Percentiles rank a stretch among this genome's conserved stretches.
Evolutionary conservation across 2,329 filamentous ascomycete genomes (phyloP).

Genomic region (Corynespora cassiicola): DNA sequence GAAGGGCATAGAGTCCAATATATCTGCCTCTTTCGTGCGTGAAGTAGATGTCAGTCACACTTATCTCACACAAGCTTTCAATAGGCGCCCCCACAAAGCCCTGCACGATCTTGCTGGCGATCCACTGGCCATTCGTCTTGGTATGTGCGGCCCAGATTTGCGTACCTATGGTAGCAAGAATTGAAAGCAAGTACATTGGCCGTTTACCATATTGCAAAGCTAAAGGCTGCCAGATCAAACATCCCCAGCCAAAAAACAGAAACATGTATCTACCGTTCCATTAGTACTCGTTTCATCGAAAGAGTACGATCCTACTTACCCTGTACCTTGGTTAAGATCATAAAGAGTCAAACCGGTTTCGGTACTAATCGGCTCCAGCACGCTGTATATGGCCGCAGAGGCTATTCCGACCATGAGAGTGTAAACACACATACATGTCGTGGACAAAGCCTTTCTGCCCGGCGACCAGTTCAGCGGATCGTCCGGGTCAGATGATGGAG

Average conservation of each 20-base stretch:
- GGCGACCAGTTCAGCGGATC: slow-evolving; percentile 45
- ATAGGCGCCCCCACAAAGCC: slow-evolving; percentile 58
- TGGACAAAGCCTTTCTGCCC: slow-evolving; percentile 27
- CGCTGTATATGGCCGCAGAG: slow-evolving; percentile 57
- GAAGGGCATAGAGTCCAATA: slow-evolving; percentile 40
- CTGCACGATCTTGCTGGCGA: slow-evolving; percentile 54
- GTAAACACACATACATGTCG: slow-evolving; percentile 53
- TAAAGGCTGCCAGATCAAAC: slow-evolving; percentile 60
- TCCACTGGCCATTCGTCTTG: slow-evolving; percentile 54
- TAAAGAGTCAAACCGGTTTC: slow-evolving; percentile 55
- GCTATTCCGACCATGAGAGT: slow-evolving; percentile 58
- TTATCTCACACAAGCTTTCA: slow-evolving; percentile 57
- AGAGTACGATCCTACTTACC: slow-evolving; percentile 27
- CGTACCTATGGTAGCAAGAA: slow-evolving; percentile 46
- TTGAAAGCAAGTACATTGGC: slow-evolving; percentile 54
- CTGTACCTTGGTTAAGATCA: slow-evolving; percentile 57
- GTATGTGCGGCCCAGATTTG: slow-evolving; percentile 45
- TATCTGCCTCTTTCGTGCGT: slow-evolving; percentile 41
- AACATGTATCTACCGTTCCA: slow-evolving; percentile 53
- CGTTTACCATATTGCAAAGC: slow-evolving; percentile 61
- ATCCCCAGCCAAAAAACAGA: slow-evolving; percentile 58
- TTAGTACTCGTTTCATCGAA: too few species aligned
- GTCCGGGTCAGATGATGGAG: slow-evolving; percentile 41
- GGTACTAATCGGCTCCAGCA: slow-evolving; percentile 55
- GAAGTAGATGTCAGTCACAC: slow-evolving; percentile 51